Conservation (phyloP, 139 green algal species). For the Zygnema cylindricum region DNA sequence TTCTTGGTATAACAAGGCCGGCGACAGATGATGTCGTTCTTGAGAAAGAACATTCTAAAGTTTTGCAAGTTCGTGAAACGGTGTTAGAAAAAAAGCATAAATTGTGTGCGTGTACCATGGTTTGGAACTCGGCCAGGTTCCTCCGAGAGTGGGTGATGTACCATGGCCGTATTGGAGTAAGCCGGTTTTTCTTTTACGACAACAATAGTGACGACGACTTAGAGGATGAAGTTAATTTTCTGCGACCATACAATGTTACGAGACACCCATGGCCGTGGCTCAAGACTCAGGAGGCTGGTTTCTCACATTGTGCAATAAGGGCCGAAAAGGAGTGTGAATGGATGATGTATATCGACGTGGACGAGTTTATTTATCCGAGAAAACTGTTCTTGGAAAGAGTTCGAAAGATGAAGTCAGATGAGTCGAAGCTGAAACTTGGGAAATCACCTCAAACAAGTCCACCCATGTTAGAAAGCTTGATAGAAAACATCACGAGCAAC, state of each 20-base stretch:
- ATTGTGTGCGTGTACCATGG: conserved; percentile 45
- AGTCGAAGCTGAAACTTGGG: background rate
- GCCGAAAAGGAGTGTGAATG: conserved; percentile 39
- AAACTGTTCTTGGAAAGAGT: background rate
- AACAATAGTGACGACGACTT: conserved; percentile 53
- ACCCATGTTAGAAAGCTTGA: background rate
- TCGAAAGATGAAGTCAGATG: background rate
- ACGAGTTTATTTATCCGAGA: conserved; percentile 31
- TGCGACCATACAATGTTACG: background rate
- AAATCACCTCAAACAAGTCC: background rate
- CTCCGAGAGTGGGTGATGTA: conserved; percentile 48
- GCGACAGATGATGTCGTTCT: too few species aligned
- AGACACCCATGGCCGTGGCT: conserved; percentile 34
- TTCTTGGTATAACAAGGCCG: background rate
- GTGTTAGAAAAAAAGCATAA: background rate
- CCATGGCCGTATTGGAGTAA: conserved; percentile 35
- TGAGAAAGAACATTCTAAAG: background rate
- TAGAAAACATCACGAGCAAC: background rate
- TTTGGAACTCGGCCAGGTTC: conserved; percentile 36
- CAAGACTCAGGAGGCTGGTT: conserved; percentile 38
- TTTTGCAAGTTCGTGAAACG: background rate
- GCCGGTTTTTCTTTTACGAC: conserved; percentile 39
- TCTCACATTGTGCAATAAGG: conserved; percentile 29
- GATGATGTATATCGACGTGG: conserved; percentile 31
- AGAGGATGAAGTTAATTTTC: background rate